These are phyloP conservation scores for Podaxis sp. DNA, from an alignment of 768 basidiomycete genomes.

Conservation along the genomic window DNA sequence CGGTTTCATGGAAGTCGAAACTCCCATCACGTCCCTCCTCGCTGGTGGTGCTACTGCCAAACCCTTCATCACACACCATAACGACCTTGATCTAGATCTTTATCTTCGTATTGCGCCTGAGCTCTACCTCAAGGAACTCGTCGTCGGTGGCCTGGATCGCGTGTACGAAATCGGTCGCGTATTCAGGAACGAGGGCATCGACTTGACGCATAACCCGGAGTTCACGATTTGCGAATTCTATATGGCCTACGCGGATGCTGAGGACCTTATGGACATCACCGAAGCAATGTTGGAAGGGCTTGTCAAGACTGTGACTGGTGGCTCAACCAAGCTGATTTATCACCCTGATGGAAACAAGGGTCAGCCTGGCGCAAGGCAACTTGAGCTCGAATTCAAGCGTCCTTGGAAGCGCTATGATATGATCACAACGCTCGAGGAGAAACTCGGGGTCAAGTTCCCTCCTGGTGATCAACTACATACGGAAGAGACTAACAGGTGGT, in stretches of 20 bases:
- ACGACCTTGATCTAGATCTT: slow-evolving; percentile 93
- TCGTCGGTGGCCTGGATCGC: slow-evolving; percentile 95
- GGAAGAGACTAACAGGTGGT: slow-evolving; percentile 81
- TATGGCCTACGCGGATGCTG: slow-evolving; percentile 99
- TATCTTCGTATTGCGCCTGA: slow-evolving; percentile 98
- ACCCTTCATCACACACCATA: slow-evolving; percentile 98
- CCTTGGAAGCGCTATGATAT: slow-evolving; percentile 99
- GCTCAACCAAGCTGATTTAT: slow-evolving; percentile 74
- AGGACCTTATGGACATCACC: slow-evolving; percentile 97
- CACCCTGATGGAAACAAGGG: slow-evolving; percentile 94
- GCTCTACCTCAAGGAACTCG: slow-evolving; percentile 95
- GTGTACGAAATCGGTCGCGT: slow-evolving; percentile 99
- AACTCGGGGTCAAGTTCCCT: slow-evolving; percentile 89
- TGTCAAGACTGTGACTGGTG: slow-evolving; percentile 82
- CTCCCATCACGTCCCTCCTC: slow-evolving; percentile 94
- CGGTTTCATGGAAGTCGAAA: slow-evolving; percentile 98
- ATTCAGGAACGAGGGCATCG: slow-evolving; percentile 98
- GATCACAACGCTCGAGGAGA: slow-evolving; percentile 94
- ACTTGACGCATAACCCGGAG: slow-evolving; percentile 98
- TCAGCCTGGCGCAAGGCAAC: slow-evolving; percentile 52
- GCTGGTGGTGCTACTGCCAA: slow-evolving; percentile 98
- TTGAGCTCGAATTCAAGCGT: slow-evolving; percentile 81
- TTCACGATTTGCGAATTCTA: slow-evolving; percentile 99
- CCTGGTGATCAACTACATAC: slow-evolving; percentile 88
- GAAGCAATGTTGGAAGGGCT: slow-evolving; percentile 87